Evolutionary conservation across 164 flowering plant genomes (phyloP), one percentile per base, ranked within the genome.

Genomic region (Berberis vulgaris): DNA sequence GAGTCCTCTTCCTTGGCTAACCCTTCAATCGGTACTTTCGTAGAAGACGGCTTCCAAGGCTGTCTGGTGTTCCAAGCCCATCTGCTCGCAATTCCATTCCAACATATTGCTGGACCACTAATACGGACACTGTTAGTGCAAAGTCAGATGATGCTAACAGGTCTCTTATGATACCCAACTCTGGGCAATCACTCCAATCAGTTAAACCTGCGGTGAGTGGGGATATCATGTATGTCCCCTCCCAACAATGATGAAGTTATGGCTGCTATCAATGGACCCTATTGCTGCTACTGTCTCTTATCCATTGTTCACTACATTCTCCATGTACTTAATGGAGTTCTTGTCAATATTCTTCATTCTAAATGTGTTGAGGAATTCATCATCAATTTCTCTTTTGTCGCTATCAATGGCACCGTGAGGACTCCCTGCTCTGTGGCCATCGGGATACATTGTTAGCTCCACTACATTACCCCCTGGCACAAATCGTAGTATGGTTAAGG

Each of bases 141-240:
- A 63, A 69, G 39, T 69, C 71, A 13, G 62, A 63, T 5, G 71
- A 69, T 9, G 57, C 71, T 49, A 69, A 57, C 41, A 63, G 39
- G 55, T 63, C 67, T 38, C 71, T 67, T 7, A 69, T 43, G 2
- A 45, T 44, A 13, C 71, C 67, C 13, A 69, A 61, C 67, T 69
- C 67, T 42, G 71, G 66, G 41, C 50, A 63, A 13, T 69, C 67
- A 42, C 62, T 63, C 62, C 66, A 56, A 2, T 57, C 67, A 54
- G 50, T 56, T 41, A 69, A 38, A 6, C 71, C 71, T 5, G 67
- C 56, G 7, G 66, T 63, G 54, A 62, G 56, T 3, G 67, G 62
- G 2, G 62, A 39, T 13, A 49, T 49, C 45, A 57, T 41, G 42
- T 44, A 56, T 52, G 53, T 11, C 65, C 70, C 50, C 54, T 60